Percentiles rank a stretch among this genome's conserved stretches.
These are phyloP conservation scores for Rickenella mellea DNA, from an alignment of 768 basidiomycete genomes.

Conservation along the genomic window DNA sequence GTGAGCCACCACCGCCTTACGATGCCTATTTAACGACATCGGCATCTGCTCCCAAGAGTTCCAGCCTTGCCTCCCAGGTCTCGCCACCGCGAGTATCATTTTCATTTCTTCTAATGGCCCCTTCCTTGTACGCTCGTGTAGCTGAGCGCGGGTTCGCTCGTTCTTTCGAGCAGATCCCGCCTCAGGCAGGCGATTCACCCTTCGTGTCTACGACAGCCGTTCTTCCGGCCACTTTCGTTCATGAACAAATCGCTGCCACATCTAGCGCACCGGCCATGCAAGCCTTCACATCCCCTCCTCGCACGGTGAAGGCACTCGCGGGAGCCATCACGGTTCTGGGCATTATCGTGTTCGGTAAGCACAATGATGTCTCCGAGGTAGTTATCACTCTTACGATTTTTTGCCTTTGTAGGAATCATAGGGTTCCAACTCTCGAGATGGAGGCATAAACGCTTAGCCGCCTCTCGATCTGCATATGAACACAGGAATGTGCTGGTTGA, in stretches of 20 bases:
- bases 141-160: slow-evolving; percentile 8
- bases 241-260: not conserved
- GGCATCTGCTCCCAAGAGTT: no score
- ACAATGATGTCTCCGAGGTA: not conserved
- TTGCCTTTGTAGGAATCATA: slow-evolving; percentile 4
- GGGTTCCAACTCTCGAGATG: slow-evolving; percentile 4
- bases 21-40: no score
- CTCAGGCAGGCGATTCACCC: not conserved
- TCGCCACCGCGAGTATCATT: no score
- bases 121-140: not conserved
- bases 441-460: not conserved
- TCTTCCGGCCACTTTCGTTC: not conserved
- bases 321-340: slow-evolving; percentile 18
- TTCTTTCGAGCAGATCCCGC: slow-evolving; percentile 1
- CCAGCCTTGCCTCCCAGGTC: no score
- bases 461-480: not conserved
- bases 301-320: slow-evolving; percentile 15
- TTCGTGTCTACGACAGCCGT: not conserved
- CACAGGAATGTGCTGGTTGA: not conserved
- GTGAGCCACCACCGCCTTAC: no score
- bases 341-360: slow-evolving; percentile 15
- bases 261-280: slow-evolving; percentile 1
- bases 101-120: no score
- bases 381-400: slow-evolving; percentile 4
- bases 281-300: slow-evolving; percentile 8